phyloP scores from a whole-genome alignment of 2,329 filamentous ascomycete genomes.

The Drechslerella coelobrocha region DNA sequence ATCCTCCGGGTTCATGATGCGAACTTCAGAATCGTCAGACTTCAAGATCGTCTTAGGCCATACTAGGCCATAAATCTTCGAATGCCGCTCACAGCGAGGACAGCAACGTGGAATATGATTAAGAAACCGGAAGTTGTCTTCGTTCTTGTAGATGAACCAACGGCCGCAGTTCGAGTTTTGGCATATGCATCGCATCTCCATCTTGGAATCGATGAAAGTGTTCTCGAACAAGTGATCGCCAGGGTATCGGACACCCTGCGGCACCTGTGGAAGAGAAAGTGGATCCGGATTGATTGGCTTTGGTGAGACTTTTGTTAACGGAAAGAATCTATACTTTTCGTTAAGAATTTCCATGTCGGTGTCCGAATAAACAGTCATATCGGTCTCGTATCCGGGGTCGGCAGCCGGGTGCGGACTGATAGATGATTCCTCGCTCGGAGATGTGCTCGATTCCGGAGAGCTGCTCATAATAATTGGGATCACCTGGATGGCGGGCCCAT shows the following conservation, averaged over 20 bases:
- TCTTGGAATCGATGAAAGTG: slow-evolving; percentile 41
- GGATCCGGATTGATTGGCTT: slow-evolving; percentile 47
- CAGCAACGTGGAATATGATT: slow-evolving; percentile 77
- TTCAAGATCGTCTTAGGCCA: slow-evolving; percentile 95
- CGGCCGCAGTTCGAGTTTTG: slow-evolving; percentile 34
- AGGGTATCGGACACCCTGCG: slow-evolving; percentile 34
- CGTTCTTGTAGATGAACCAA: slow-evolving; percentile 48
- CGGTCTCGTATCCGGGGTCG: slow-evolving; percentile 47
- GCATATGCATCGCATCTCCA: slow-evolving; percentile 44
- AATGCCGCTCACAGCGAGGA: slow-evolving; percentile 91
- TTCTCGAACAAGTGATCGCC: slow-evolving; percentile 42
- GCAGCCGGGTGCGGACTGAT: background rate
- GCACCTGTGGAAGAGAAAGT: slow-evolving; percentile 35
- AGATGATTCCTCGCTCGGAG: slow-evolving; percentile 14
- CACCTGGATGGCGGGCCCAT: background rate
- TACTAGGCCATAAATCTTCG: slow-evolving; percentile 89
- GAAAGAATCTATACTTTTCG: slow-evolving; percentile 40
- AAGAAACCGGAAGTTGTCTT: slow-evolving; percentile 44
- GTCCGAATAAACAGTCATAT: slow-evolving; percentile 42
- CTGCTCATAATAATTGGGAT: slow-evolving; percentile 9
- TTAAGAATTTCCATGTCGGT: slow-evolving; percentile 49
- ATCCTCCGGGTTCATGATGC: slow-evolving; percentile 47
- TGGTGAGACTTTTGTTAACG: slow-evolving; percentile 4
- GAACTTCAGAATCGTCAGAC: slow-evolving; percentile 69
- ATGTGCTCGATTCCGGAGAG: slow-evolving; percentile 5